phyloP scores from a whole-genome alignment of 2,329 filamentous ascomycete species.

The Fusarium nisikadoi region DNA sequence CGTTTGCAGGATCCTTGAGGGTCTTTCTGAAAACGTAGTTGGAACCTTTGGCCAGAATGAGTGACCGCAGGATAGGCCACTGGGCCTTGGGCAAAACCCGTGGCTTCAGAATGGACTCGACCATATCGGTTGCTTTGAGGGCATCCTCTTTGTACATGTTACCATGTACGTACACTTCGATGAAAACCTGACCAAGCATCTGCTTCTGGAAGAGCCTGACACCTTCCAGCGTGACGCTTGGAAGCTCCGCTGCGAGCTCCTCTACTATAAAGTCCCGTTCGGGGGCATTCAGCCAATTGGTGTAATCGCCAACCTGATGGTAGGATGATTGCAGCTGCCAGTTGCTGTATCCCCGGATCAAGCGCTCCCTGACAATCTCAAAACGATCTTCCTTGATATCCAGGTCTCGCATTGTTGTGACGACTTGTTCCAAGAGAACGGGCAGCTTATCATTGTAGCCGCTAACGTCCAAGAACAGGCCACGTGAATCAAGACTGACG shows the following conservation, averaged over 20 bases:
- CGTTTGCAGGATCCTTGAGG: conserved; percentile 86
- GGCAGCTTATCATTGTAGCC: conserved; percentile 98
- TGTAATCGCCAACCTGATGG: conserved; percentile 86
- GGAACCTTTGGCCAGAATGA: conserved; percentile 80
- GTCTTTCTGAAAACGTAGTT: conserved; percentile 86
- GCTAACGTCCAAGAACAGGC: conserved; percentile 80
- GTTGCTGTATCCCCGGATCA: conserved; percentile 78
- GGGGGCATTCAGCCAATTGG: conserved; percentile 78
- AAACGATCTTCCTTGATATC: conserved; percentile 89
- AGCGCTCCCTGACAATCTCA: conserved; percentile 87
- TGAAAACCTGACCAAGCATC: conserved; percentile 82
- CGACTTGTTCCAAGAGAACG: conserved; percentile 88
- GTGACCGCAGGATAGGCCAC: conserved; percentile 80
- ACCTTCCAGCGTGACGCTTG: conserved; percentile 77
- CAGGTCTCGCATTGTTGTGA: conserved; percentile 67
- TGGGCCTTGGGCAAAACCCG: conserved; percentile 78
- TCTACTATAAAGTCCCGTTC: conserved; percentile 81
- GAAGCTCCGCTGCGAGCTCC: conserved; percentile 69
- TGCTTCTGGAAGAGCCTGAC: conserved; percentile 83
- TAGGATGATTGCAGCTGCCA: conserved; percentile 90
- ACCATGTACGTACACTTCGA: conserved; percentile 89
- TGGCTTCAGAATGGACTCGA: conserved; percentile 82
- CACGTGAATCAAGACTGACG: conserved; percentile 76
- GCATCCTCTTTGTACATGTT: conserved; percentile 96
- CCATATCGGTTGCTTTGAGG: conserved; percentile 82